Conservation (phyloP, 2,329 filamentous ascomycete species). For the Aspergillus aculeatus region DNA sequence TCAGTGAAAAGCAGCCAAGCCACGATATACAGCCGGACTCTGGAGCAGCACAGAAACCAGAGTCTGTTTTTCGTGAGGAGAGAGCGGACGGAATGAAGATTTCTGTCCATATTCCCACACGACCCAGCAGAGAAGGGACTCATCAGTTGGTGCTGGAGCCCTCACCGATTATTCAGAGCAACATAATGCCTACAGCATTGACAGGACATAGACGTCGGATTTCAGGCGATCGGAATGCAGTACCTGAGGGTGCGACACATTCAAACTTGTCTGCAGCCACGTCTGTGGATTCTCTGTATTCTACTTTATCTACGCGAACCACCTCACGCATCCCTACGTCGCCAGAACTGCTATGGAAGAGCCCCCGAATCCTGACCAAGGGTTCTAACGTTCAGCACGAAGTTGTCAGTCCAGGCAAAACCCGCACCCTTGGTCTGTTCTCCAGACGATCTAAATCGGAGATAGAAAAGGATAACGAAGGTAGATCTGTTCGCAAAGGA, state of each 20-base stretch:
- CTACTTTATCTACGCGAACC: slow-evolving; percentile 31
- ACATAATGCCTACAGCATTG: slow-evolving; percentile 50
- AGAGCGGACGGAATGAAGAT: slow-evolving; percentile 25
- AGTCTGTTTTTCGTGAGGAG: not conserved
- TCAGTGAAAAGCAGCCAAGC: slow-evolving; percentile 39
- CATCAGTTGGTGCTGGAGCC: slow-evolving; percentile 58
- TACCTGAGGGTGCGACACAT: slow-evolving; percentile 30
- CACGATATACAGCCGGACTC: slow-evolving; percentile 12
- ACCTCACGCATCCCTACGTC: slow-evolving; percentile 36
- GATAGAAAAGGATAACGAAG: slow-evolving; percentile 51
- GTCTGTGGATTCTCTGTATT: slow-evolving; percentile 41
- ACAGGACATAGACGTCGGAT: slow-evolving; percentile 52
- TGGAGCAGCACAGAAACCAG: not conserved
- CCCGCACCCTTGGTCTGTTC: slow-evolving; percentile 76
- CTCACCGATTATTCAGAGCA: slow-evolving; percentile 57
- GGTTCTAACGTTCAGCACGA: slow-evolving; percentile 30
- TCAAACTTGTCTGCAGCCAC: slow-evolving; percentile 34
- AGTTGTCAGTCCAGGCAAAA: slow-evolving; percentile 31
- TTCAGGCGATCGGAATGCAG: slow-evolving; percentile 47
- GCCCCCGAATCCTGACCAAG: slow-evolving; percentile 39
- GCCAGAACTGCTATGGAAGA: slow-evolving; percentile 29
- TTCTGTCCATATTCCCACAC: slow-evolving; percentile 49
- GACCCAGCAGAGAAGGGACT: slow-evolving; percentile 69
- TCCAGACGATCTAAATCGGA: slow-evolving; percentile 67
- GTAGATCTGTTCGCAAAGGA: slow-evolving; percentile 66